A percentile compares a stretch with the other conserved stretches of the same genome.
Conservation (phyloP, 2,329 filamentous ascomycete genomes). For the Calonectria fujianensis region DNA sequence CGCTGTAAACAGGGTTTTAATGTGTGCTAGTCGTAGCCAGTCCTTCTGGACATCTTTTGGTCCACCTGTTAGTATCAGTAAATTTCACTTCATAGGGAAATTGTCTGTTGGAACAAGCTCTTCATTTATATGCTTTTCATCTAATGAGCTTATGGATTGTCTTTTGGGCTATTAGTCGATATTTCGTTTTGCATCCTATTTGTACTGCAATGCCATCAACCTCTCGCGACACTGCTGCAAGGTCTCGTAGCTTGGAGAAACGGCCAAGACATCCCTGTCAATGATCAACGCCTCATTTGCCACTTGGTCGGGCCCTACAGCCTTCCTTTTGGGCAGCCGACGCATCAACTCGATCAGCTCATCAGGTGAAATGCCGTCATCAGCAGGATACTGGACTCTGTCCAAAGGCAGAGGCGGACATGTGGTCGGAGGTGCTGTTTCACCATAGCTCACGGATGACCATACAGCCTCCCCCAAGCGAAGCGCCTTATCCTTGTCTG, state of each 20-base stretch:
- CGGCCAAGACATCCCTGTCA: neutral
- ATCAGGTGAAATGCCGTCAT: neutral
- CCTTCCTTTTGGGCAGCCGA: neutral
- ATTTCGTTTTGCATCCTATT: no score
- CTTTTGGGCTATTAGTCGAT: no score
- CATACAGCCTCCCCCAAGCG: neutral
- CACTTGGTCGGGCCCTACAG: neutral
- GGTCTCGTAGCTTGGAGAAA: neutral
- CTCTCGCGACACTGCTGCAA: neutral
- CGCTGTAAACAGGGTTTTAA: neutral
- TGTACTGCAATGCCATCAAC: neutral
- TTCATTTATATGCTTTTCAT: no score
- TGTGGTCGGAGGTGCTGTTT: neutral
- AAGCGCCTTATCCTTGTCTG: neutral
- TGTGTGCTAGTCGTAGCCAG: no score
- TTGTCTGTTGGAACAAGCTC: no score
- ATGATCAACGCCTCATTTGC: slow-evolving; percentile 10
- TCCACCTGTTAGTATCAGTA: no score
- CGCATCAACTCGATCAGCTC: neutral
- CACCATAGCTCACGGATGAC: neutral
- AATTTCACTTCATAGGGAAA: no score
- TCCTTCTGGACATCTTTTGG: no score
- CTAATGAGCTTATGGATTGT: no score
- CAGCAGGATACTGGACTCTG: neutral
- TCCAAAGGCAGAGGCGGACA: neutral